Evolutionary conservation across 176 grass and related monocot genomes (phyloP).

Genomic region (Musa troglodytarum): DNA sequence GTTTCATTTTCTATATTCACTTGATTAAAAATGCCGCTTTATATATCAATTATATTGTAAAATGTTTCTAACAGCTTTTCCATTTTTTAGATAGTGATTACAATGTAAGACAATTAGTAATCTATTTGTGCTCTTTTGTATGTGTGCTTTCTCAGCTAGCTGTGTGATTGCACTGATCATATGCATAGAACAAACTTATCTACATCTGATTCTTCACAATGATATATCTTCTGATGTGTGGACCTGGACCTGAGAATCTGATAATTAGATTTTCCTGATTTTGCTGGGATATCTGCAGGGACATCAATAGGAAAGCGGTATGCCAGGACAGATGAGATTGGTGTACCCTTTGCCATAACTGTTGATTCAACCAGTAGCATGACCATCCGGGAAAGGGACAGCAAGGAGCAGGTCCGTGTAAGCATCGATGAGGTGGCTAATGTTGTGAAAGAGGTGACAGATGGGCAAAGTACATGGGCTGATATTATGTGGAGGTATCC

Average conservation of each 20-base stretch:
- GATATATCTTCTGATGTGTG: too few species aligned
- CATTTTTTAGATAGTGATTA: too few species aligned
- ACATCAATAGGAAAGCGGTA: conserved; percentile 76
- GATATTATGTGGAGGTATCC: conserved; percentile 87
- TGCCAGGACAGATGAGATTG: conserved; percentile 65
- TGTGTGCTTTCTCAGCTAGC: too few species aligned
- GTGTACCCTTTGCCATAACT: conserved; percentile 63
- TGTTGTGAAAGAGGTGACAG: conserved; percentile 56
- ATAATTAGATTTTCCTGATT: too few species aligned
- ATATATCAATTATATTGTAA: neutral
- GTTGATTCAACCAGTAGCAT: conserved; percentile 52
- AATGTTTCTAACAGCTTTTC: too few species aligned
- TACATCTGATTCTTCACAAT: too few species aligned
- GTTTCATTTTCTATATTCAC: too few species aligned
- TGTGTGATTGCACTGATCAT: too few species aligned
- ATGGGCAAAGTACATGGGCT: conserved; percentile 78
- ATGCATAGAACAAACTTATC: neutral
- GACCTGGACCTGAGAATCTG: too few species aligned
- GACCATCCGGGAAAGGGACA: conserved; percentile 69
- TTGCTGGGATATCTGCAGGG: conserved; percentile 33
- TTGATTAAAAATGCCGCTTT: too few species aligned
- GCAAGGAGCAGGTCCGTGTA: conserved; percentile 69
- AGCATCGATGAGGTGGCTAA: conserved; percentile 64
- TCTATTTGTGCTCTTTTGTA: too few species aligned
- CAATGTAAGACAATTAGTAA: too few species aligned